Conservation (phyloP, 495 filamentous ascomycete genomes). For the Pseudomonodictys pantanalensis region DNA sequence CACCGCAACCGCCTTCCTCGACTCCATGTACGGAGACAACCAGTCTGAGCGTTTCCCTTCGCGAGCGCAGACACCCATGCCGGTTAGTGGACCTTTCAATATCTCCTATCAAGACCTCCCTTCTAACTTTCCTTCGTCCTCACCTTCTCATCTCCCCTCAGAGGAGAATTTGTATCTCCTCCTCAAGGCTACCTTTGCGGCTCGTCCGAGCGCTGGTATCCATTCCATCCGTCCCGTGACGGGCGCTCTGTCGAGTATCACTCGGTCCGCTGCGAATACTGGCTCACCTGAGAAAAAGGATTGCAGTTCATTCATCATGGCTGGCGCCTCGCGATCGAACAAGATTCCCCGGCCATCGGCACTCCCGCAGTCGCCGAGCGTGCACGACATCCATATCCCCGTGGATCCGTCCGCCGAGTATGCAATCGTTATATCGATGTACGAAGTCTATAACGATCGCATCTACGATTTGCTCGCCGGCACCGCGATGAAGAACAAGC, state of each 20-base stretch:
- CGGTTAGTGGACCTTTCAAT: conserved; percentile 52
- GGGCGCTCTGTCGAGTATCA: conserved; percentile 29
- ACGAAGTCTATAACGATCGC: conserved; percentile 97
- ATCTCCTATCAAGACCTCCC: background rate
- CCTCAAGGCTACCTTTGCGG: conserved; percentile 16
- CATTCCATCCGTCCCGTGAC: conserved; percentile 33
- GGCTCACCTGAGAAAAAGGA: conserved; percentile 49
- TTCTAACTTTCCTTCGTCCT: conserved; percentile 8
- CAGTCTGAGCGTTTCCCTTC: conserved; percentile 58
- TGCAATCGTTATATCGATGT: conserved; percentile 90
- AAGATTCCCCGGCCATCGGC: conserved; percentile 51
- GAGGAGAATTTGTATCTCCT: conserved; percentile 24
- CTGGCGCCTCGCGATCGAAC: conserved; percentile 24
- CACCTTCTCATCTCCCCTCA: background rate
- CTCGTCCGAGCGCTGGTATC: conserved; percentile 18
- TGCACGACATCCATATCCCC: conserved; percentile 63
- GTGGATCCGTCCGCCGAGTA: conserved; percentile 76
- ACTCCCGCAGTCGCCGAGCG: conserved; percentile 69
- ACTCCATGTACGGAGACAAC: conserved; percentile 71
- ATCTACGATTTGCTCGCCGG: conserved; percentile 88
- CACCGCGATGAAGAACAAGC: conserved; percentile 41
- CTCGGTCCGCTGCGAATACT: conserved; percentile 40
- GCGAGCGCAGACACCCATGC: conserved; percentile 77
- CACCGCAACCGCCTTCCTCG: conserved; percentile 72
- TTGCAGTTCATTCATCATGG: conserved; percentile 38